phyloP scores from a whole-genome alignment of 352 stramenopile genomes.

The Peronosclerospora sorghi region DNA sequence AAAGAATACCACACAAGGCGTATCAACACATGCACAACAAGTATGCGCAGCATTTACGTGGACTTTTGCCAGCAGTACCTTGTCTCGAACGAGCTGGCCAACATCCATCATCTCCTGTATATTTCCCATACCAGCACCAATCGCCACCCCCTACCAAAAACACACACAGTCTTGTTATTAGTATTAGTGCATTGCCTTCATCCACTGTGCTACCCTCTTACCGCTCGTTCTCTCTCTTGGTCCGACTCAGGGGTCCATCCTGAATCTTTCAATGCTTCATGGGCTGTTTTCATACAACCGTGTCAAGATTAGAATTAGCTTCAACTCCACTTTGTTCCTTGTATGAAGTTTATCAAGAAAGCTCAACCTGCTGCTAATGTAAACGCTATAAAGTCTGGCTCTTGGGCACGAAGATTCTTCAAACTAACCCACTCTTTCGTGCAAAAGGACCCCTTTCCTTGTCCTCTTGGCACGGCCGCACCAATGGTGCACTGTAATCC shows the following conservation, averaged over 20 bases:
- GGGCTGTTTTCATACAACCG: constrained; percentile 26
- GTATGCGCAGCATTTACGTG: no score
- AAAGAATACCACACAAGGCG: no score
- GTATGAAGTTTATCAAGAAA: not conserved
- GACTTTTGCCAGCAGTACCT: constrained; percentile 31
- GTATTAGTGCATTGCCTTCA: not conserved
- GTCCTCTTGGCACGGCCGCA: constrained; percentile 51
- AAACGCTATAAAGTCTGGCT: constrained; percentile 82
- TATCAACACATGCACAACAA: no score
- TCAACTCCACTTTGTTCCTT: not conserved
- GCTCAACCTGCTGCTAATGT: constrained; percentile 61
- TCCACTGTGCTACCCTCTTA: constrained; percentile 9
- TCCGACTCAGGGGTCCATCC: constrained; percentile 52
- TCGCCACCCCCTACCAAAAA: constrained; percentile 54
- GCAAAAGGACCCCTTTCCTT: constrained; percentile 40
- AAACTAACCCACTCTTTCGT: constrained; percentile 60
- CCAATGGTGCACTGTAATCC: constrained; percentile 62
- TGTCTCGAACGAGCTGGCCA: constrained; percentile 42
- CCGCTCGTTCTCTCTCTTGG: constrained; percentile 52
- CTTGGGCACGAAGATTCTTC: constrained; percentile 55
- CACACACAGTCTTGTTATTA: not conserved
- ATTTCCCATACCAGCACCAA: constrained; percentile 81
- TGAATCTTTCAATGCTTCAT: constrained; percentile 73
- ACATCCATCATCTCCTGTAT: constrained; percentile 80
- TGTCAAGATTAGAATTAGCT: not conserved